phyloP scores from a whole-genome alignment of 306 rosid genomes.

The Cucumis melo region DNA sequence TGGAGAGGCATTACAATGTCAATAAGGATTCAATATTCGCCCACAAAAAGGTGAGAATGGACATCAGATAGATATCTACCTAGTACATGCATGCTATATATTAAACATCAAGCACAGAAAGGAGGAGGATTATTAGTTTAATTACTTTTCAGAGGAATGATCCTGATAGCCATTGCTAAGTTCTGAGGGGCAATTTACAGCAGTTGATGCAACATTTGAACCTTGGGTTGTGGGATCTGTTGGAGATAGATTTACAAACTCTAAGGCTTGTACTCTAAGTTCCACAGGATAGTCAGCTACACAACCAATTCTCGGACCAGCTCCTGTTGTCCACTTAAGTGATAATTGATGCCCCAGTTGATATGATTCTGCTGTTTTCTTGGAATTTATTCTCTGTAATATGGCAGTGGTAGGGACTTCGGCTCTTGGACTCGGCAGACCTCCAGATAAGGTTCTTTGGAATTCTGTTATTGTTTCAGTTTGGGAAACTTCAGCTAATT shows the following conservation, averaged over 20 bases:
- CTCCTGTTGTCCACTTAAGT: slow-evolving; percentile 80
- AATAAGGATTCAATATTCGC: neutral
- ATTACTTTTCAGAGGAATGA: neutral
- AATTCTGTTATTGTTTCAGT: slow-evolving; percentile 16
- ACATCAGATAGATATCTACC: neutral
- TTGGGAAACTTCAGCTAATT: slow-evolving; percentile 16
- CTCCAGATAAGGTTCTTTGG: slow-evolving; percentile 77
- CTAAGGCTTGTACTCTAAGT: slow-evolving; percentile 74
- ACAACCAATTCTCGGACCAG: slow-evolving; percentile 96
- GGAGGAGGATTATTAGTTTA: neutral
- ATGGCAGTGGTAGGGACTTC: slow-evolving; percentile 60
- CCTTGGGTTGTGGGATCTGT: slow-evolving; percentile 19
- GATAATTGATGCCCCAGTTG: slow-evolving; percentile 77
- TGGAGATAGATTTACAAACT: slow-evolving; percentile 69
- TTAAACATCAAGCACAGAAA: neutral
- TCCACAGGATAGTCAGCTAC: slow-evolving; percentile 81
- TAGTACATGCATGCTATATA: neutral
- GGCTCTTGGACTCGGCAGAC: slow-evolving; percentile 82
- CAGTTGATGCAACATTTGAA: slow-evolving; percentile 27
- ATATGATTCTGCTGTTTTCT: slow-evolving; percentile 55
- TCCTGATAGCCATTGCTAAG: neutral
- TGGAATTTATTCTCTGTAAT: slow-evolving; percentile 74
- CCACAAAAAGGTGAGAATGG: neutral
- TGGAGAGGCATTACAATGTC: neutral
- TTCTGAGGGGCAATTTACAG: slow-evolving; percentile 9